Base-by-base conservation (phyloP, 257 asterid genomes). In the Solanum neorickii region DNA sequence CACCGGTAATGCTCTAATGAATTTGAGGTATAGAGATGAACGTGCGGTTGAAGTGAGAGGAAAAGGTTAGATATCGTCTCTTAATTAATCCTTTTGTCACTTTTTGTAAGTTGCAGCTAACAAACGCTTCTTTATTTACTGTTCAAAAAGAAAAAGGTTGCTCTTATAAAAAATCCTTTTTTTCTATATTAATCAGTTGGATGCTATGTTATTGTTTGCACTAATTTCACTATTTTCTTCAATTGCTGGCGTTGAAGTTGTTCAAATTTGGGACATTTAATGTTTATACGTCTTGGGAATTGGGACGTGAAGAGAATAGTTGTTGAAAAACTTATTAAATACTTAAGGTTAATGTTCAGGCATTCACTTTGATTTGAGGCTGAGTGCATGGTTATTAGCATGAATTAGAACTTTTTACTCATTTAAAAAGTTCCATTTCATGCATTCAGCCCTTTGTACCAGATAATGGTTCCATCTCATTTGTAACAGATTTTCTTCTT, bases 1-100 rank as follows among this genome's bases (percentile, higher is more conserved):
- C 98, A 16, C 98, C 97, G 60, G 98, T 49, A 97, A 94, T 83
- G 91, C 93, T 86, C 93, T 94, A 89, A 94, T 95, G 96, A 94
- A 94, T 87, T 82, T 92, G 89, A 91, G 94, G 85, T 97, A 94
- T 84, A 93, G 97, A 91, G 99, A 97, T 89, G 98, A 95, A 87
- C 94, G 94, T n/a, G 98, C 96, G 3, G 88, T 93, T 88, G 98
- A 93, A 91, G 91, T 90, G 62, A 91, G 90, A 88, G 98, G 91
- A 84, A 93, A 95, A 95, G 96, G 99, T 94, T 72, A 77, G 93
- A 47, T 29, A 27, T 3, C 4, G 1, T 47, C 68, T 27, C 21
- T 31, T 12, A 21, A 23, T 46, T 10, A 66, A 49, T 80, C 27
- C 39, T 47, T 80, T 47, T 77, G 14, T 44, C 16, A 52, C 12